These are phyloP conservation scores for Calonectria naviculata DNA, from an alignment of 2,329 filamentous ascomycete species.

Conservation along the genomic window DNA sequence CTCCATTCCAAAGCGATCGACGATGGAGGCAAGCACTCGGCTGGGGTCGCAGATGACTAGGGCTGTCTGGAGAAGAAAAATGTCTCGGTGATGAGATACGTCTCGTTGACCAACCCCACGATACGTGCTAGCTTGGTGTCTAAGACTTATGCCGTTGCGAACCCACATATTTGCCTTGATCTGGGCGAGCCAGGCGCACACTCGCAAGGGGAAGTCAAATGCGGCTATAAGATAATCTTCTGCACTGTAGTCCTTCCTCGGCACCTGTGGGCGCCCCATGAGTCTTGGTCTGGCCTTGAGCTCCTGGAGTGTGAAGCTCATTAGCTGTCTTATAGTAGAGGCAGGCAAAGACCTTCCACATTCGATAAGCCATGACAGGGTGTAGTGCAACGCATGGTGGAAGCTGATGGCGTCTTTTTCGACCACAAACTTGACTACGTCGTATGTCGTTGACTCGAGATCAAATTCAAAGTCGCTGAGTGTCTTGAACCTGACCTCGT, in stretches of 20 bases:
- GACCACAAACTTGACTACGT: constrained; percentile 87
- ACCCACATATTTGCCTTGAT: constrained; percentile 99
- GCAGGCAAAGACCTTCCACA: constrained; percentile 81
- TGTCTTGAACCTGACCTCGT: constrained; percentile 84
- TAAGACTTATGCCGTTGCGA: constrained; percentile 93
- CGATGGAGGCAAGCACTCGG: constrained; percentile 86
- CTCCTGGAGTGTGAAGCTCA: constrained; percentile 79
- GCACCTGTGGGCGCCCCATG: constrained; percentile 69
- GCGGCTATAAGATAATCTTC: constrained; percentile 88
- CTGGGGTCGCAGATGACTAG: constrained; percentile 87
- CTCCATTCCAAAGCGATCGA: constrained; percentile 91
- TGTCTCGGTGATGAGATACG: constrained; percentile 92
- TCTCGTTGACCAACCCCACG: constrained; percentile 90
- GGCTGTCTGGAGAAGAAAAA: constrained; percentile 92
- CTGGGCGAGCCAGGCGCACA: constrained; percentile 96
- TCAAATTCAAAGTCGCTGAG: constrained; percentile 86
- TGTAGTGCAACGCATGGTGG: constrained; percentile 96
- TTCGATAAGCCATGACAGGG: constrained; percentile 94
- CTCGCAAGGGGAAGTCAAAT: constrained; percentile 92
- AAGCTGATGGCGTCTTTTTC: constrained; percentile 95
- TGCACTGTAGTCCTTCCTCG: constrained; percentile 66
- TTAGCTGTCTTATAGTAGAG: constrained; percentile 73
- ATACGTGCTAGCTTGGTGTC: constrained; percentile 95
- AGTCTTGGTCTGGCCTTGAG: constrained; percentile 73
- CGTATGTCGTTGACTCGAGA: constrained; percentile 62